phyloP scores from a whole-genome alignment of 129 eudicot genomes.

The Kitagawia praeruptora region DNA sequence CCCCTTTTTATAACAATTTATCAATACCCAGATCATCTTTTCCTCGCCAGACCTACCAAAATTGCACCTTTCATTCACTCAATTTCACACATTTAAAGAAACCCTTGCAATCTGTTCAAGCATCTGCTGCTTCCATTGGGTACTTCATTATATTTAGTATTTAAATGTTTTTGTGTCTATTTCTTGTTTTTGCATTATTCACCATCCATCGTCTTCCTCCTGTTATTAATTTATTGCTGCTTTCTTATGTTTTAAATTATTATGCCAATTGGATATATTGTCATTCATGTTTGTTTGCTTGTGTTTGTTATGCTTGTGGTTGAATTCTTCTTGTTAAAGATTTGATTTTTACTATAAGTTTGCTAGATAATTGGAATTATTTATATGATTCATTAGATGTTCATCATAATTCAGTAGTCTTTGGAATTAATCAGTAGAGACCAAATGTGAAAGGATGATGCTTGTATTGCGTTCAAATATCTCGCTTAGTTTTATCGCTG shows the following conservation, averaged over 20 bases:
- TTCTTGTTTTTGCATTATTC: background rate
- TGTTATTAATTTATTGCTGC: background rate
- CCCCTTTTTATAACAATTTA: constrained; percentile 9
- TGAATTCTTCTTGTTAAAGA: too few species aligned
- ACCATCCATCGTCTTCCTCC: too few species aligned
- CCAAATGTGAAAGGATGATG: background rate
- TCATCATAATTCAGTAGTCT: background rate
- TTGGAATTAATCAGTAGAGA: background rate
- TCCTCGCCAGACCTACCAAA: constrained; percentile 19
- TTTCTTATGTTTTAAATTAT: too few species aligned
- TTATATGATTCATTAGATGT: background rate
- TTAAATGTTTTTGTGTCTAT: too few species aligned
- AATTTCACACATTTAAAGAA: constrained; percentile 14
- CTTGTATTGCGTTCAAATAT: background rate
- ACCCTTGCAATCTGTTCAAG: constrained; percentile 27
- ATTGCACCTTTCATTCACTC: constrained; percentile 17
- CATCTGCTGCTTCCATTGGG: constrained; percentile 48
- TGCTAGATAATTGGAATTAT: too few species aligned
- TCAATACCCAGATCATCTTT: constrained; percentile 15
- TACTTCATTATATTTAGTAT: constrained; percentile 7
- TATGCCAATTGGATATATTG: background rate
- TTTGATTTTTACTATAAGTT: too few species aligned
- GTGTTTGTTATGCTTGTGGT: background rate
- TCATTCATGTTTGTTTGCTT: background rate
- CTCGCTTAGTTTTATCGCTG: background rate